Percentiles rank a stretch among this genome's conserved stretches.
phyloP scores from a whole-genome alignment of 1,284 basidiomycete genomes.

The Schizophyllum amplum region DNA sequence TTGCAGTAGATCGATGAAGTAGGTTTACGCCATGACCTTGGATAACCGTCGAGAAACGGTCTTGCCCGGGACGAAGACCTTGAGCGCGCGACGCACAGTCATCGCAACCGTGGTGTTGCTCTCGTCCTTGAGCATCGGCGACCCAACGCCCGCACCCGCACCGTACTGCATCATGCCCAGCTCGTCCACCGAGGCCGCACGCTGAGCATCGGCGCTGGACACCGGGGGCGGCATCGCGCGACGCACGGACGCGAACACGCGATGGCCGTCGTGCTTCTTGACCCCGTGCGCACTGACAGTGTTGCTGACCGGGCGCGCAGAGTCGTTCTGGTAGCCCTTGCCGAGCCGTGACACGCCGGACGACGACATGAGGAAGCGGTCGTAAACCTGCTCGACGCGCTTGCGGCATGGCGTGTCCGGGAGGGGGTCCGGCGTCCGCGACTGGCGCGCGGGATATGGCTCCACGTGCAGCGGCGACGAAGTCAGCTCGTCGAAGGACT shows the following conservation, averaged over 20 bases:
- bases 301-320: constrained; percentile 29
- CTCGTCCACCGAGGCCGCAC: constrained; percentile 42
- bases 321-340: constrained; percentile 68
- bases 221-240: constrained; percentile 58
- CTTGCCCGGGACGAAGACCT: constrained; percentile 53
- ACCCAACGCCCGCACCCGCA: constrained; percentile 17
- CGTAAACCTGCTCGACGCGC: constrained; percentile 62
- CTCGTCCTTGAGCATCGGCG: constrained; percentile 33
- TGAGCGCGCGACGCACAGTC: constrained; percentile 57
- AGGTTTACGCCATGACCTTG: constrained; percentile 22
- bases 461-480: constrained; percentile 54
- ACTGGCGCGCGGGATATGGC: constrained; percentile 45
- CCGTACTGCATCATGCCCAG: constrained; percentile 44
- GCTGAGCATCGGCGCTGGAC: constrained; percentile 48
- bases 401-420: constrained; percentile 49
- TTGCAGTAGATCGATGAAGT: background rate
- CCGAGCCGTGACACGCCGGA: constrained; percentile 66
- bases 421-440: constrained; percentile 18
- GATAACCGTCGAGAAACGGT: constrained; percentile 38
- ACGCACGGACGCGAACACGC: constrained; percentile 43
- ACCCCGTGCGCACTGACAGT: constrained; percentile 10
- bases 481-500: constrained; percentile 44
- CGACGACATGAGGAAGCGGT: constrained; percentile 71
- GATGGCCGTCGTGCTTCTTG: constrained; percentile 23
- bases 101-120: constrained; percentile 35